Percentiles rank a stretch among this genome's conserved stretches.
Conservation (phyloP, 2,329 filamentous ascomycete genomes). For the Dactylella cylindrospora region DNA sequence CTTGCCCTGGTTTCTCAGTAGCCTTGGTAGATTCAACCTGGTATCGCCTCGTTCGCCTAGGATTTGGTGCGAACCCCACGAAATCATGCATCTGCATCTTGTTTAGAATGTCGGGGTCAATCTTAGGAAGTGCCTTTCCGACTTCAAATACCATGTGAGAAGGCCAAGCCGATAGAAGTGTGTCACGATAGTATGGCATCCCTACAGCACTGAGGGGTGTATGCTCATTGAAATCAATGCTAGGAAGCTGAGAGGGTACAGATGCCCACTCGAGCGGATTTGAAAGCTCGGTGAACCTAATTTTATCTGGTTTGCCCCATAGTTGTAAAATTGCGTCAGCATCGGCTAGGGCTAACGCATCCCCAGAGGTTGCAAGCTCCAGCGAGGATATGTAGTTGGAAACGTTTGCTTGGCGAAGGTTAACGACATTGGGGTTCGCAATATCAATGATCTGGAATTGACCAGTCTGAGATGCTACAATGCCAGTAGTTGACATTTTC, state of each 20-base stretch:
- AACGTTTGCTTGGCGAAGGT: slow-evolving; percentile 78
- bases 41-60: slow-evolving; percentile 72
- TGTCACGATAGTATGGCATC: slow-evolving; percentile 89
- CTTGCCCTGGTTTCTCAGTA: slow-evolving; percentile 62
- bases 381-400: slow-evolving; percentile 73
- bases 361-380: slow-evolving; percentile 83
- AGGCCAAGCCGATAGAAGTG: slow-evolving; percentile 85
- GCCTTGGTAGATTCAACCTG: slow-evolving; percentile 77
- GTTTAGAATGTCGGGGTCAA: slow-evolving; percentile 70
- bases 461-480: slow-evolving; percentile 86
- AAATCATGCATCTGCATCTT: slow-evolving; percentile 69
- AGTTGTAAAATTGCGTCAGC: slow-evolving; percentile 76
- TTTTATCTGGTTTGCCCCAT: slow-evolving; percentile 83
- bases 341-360: slow-evolving; percentile 79
- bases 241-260: slow-evolving; percentile 60
- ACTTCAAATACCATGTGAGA: slow-evolving; percentile 79
- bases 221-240: slow-evolving; percentile 70
- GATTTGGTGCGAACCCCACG: slow-evolving; percentile 78
- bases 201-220: slow-evolving; percentile 82
- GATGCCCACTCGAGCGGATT: slow-evolving; percentile 77
- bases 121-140: slow-evolving; percentile 72
- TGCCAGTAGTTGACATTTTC: slow-evolving; percentile 88
- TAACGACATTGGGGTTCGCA: slow-evolving; percentile 86
- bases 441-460: slow-evolving; percentile 96
- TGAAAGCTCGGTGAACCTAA: slow-evolving; percentile 81